Evolutionary conservation across 2,329 filamentous ascomycete species (phyloP).

Genomic region (Aspergillus latus): DNA sequence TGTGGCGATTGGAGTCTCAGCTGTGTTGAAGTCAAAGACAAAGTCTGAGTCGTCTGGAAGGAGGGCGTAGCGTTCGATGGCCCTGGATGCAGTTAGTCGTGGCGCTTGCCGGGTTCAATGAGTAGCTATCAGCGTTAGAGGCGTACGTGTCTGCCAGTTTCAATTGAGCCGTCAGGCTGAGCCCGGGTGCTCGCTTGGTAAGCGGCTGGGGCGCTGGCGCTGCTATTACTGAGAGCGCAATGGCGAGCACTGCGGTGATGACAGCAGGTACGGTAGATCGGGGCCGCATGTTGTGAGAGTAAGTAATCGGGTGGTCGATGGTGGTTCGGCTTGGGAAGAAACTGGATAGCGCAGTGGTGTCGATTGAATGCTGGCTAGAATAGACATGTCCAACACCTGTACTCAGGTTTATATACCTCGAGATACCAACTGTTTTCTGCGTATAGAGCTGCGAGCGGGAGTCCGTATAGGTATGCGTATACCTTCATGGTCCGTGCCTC

Average conservation of each 20-base stretch:
- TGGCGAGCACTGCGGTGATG: not conserved
- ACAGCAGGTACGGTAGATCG: not conserved
- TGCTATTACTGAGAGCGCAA: not conserved
- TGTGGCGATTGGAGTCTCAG: slow-evolving; percentile 17
- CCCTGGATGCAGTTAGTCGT: slow-evolving; percentile 3
- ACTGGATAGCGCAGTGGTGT: too few species aligned
- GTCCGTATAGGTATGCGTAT: too few species aligned
- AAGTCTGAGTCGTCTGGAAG: slow-evolving; percentile 25
- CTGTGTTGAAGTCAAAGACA: slow-evolving; percentile 23
- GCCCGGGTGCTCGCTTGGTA: not conserved
- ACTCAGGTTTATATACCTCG: too few species aligned
- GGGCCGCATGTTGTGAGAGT: not conserved
- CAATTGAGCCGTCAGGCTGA: not conserved
- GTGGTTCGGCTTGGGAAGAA: too few species aligned
- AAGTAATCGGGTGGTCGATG: too few species aligned
- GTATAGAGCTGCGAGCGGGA: too few species aligned
- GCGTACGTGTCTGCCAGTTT: not conserved
- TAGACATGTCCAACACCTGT: too few species aligned
- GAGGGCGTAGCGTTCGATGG: slow-evolving; percentile 25
- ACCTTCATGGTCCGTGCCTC: too few species aligned
- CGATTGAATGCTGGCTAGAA: too few species aligned
- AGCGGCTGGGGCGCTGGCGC: not conserved
- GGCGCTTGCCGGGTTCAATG: too few species aligned
- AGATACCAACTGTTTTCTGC: too few species aligned
- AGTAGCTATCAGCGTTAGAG: too few species aligned